phyloP scores from a whole-genome alignment of 805 yeast genomes.

The Lipomyces orientalis region DNA sequence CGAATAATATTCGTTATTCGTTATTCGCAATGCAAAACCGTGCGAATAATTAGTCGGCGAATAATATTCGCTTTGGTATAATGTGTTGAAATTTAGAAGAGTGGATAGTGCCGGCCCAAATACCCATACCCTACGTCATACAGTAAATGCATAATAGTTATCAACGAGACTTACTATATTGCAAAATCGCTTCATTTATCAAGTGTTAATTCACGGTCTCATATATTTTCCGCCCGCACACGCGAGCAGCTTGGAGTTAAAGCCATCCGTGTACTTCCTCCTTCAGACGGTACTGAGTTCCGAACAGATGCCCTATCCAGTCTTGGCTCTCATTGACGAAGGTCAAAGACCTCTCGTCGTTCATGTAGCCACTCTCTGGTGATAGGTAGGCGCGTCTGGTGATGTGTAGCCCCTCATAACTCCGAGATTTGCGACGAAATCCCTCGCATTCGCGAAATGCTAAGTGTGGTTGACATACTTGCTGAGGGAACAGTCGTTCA shows the following conservation, averaged over 20 bases:
- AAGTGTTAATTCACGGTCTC: background rate
- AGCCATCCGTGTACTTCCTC: constrained; percentile 1
- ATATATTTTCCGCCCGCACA: background rate
- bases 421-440: constrained; percentile 1
- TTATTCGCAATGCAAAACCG: no score
- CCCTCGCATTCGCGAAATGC: constrained; percentile 2
- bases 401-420: background rate
- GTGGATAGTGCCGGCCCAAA: no score
- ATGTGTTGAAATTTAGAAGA: no score
- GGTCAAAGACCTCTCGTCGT: background rate
- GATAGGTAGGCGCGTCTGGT: constrained; percentile 1
- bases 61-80: no score
- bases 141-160: no score
- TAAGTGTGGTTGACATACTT: background rate
- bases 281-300: background rate
- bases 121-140: no score
- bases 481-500: constrained; percentile 1
- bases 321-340: background rate
- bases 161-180: background rate
- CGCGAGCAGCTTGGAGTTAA: constrained; percentile 2
- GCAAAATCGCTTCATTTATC: background rate
- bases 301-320: constrained; percentile 1
- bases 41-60: no score
- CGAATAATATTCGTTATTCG: no score
- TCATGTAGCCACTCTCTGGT: constrained; percentile 1